phyloP scores from a whole-genome alignment of 257 asterid genomes.

The Salvia splendens region DNA sequence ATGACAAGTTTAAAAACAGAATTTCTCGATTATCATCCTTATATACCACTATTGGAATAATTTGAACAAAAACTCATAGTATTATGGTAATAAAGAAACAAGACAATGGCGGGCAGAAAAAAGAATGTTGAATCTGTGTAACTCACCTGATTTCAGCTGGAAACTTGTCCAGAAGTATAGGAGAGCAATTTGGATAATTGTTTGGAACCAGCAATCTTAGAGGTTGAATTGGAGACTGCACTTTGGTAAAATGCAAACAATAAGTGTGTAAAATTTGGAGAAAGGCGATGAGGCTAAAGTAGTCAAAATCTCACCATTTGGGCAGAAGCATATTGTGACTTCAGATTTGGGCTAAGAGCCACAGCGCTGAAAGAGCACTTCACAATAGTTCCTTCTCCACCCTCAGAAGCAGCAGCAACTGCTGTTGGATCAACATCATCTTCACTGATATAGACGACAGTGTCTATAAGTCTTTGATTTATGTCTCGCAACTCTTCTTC shows the following conservation, averaged over 20 bases:
- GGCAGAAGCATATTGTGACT: conserved; percentile 88
- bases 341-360: conserved; percentile 82
- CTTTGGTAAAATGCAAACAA: conserved; percentile 20
- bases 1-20: background rate
- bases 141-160: conserved; percentile 89
- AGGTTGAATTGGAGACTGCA: conserved; percentile 95
- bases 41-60: background rate
- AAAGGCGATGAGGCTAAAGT: conserved; percentile 21
- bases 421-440: conserved; percentile 86
- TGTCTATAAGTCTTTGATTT: conserved; percentile 79
- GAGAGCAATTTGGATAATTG: conserved; percentile 84
- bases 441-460: conserved; percentile 71
- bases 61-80: conserved; percentile 12
- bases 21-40: background rate
- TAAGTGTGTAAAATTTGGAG: conserved; percentile 11
- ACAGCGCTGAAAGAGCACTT: conserved; percentile 85
- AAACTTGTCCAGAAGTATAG: conserved; percentile 79
- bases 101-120: conserved; percentile 3
- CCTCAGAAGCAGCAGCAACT: conserved; percentile 74
- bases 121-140: conserved; percentile 6
- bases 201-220: conserved; percentile 75
- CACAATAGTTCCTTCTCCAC: conserved; percentile 78
- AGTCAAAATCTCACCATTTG: conserved; percentile 67
- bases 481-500: conserved; percentile 82
- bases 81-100: conserved; percentile 9